phyloP scores from a whole-genome alignment of 176 grass and related monocot genomes.

The Guadua angustifolia region DNA sequence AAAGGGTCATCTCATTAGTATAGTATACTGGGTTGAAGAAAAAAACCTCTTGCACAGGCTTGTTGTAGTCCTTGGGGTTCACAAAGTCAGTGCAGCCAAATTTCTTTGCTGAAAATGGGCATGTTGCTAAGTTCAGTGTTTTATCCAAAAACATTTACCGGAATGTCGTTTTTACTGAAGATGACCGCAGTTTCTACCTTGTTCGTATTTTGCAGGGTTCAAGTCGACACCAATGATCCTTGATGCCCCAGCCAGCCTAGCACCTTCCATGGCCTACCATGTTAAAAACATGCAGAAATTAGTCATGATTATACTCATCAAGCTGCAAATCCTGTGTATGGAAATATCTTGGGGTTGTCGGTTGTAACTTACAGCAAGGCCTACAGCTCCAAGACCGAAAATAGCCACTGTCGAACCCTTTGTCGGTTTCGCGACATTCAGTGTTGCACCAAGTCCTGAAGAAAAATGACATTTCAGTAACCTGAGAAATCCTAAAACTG shows the following conservation, averaged over 20 bases:
- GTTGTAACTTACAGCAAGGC: conserved; percentile 69
- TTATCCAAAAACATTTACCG: background rate
- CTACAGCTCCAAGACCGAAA: conserved; percentile 86
- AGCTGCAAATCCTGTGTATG: background rate
- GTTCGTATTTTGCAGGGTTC: conserved; percentile 75
- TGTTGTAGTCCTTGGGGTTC: conserved; percentile 74
- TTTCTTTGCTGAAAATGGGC: conserved; percentile 61
- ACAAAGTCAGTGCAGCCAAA: conserved; percentile 90
- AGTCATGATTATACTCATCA: background rate
- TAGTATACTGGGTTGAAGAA: background rate
- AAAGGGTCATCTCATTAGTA: background rate
- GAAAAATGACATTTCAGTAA: background rate
- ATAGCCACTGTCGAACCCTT: conserved; percentile 72
- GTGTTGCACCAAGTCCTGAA: conserved; percentile 72
- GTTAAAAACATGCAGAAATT: background rate
- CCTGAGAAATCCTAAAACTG: background rate
- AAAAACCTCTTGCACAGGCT: conserved; percentile 76
- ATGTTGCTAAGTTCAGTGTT: background rate
- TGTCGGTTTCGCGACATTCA: conserved; percentile 80
- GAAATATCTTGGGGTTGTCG: background rate
- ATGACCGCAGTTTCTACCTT: conserved; percentile 38
- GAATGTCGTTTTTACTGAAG: background rate
- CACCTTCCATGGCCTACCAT: conserved; percentile 84
- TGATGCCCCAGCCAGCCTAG: conserved; percentile 69
- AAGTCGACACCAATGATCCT: conserved; percentile 90